Evolutionary conservation across 129 eudicot genomes (phyloP).

Genomic region (Escallonia rubra): DNA sequence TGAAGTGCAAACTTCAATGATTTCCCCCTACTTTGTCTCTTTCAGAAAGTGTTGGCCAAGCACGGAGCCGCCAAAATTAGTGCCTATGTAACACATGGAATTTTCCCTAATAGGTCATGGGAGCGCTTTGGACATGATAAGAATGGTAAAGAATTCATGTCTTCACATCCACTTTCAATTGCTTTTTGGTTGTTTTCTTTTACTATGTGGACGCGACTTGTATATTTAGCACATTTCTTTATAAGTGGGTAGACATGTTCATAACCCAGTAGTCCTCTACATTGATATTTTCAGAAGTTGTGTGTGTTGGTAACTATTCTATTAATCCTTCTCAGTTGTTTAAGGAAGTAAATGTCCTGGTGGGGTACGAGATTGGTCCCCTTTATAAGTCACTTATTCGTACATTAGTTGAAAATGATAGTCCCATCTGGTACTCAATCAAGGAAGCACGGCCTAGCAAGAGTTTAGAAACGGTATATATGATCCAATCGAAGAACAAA

Average conservation of each 20-base stretch:
- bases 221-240: not conserved
- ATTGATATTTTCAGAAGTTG: not conserved
- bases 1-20: not conserved
- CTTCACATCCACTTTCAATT: not conserved
- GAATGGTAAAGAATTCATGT: slow-evolving; percentile 49
- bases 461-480: too few relatives aligned
- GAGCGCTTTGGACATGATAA: slow-evolving; percentile 79
- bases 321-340: not conserved
- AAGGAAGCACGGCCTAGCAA: too few relatives aligned
- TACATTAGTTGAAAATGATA: too few relatives aligned
- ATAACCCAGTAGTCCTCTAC: not conserved
- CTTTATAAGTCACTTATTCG: too few relatives aligned
- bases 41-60: slow-evolving; percentile 79
- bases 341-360: too few relatives aligned
- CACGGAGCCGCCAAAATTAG: slow-evolving; percentile 92
- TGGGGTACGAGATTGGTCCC: too few relatives aligned
- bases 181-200: not conserved
- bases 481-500: too few relatives aligned
- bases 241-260: not conserved
- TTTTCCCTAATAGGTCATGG: slow-evolving; percentile 90
- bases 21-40: not conserved
- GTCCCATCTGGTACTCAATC: too few relatives aligned
- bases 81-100: slow-evolving; percentile 97
- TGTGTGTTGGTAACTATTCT: not conserved
- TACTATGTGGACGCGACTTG: not conserved